These are phyloP conservation scores for Syzygium aromaticum DNA, from an alignment of 345 rosid species.

Conservation along the genomic window DNA sequence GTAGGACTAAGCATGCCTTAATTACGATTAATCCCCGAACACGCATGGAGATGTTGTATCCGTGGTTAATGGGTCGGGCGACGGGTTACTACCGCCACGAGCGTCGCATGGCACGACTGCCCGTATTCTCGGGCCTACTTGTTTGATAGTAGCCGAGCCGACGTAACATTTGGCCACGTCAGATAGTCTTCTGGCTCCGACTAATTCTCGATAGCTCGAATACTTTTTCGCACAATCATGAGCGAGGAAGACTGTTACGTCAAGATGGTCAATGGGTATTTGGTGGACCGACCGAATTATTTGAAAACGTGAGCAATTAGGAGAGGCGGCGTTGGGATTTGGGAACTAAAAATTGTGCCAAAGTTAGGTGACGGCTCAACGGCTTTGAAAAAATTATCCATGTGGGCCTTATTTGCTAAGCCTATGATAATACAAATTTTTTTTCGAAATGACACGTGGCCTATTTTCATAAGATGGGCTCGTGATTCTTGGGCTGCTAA, in stretches of 20 bases:
- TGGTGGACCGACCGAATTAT: not conserved
- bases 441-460: not conserved
- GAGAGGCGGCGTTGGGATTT: not conserved
- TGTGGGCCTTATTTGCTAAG: not conserved
- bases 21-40: not conserved
- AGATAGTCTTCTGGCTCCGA: not conserved
- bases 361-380: not conserved
- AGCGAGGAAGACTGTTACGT: not conserved
- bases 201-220: not conserved
- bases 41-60: rapidly evolving
- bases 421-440: not conserved
- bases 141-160: rapidly evolving
- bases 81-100: not conserved
- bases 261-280: not conserved
- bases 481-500: not conserved
- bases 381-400: not conserved
- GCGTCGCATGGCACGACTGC: not conserved
- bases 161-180: not conserved
- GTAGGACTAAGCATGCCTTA: not conserved
- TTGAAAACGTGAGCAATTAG: not conserved
- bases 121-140: not conserved
- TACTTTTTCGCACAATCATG: not conserved
- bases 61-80: not conserved
- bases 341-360: not conserved
- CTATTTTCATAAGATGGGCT: not conserved